Evolutionary conservation across 1,284 basidiomycete species (phyloP).

Genomic region (Abortiporus biennis): DNA sequence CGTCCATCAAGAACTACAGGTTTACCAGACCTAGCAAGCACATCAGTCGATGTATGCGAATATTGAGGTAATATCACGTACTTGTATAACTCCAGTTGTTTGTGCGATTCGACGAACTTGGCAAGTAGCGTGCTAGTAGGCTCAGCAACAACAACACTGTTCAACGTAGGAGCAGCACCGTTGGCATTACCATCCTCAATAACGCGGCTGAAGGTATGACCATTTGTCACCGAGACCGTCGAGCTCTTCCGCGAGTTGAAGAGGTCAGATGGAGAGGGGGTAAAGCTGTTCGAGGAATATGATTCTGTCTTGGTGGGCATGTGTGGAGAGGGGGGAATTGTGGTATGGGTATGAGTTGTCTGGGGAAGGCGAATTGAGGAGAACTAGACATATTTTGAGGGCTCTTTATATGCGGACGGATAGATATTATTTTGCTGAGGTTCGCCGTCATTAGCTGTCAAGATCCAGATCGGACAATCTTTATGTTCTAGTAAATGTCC

Average conservation of each 20-base stretch:
- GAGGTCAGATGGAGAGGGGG: background rate
- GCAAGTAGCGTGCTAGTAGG: conserved; percentile 14
- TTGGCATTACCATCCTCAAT: background rate
- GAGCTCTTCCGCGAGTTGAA: too few relatives aligned
- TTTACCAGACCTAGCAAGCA: conserved; percentile 45
- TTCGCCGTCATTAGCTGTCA: too few relatives aligned
- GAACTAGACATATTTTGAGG: background rate
- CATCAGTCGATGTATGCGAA: background rate
- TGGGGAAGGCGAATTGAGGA: background rate
- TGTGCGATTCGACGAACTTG: conserved; percentile 23
- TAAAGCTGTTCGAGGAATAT: conserved; percentile 1
- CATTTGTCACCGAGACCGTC: conserved; percentile 5
- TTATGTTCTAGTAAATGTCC: too few relatives aligned
- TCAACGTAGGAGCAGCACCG: background rate
- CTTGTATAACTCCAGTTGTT: conserved; percentile 22
- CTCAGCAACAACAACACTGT: conserved; percentile 2
- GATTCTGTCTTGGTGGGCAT: conserved; percentile 10
- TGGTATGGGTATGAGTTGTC: background rate
- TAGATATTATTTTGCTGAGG: background rate
- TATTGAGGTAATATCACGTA: conserved; percentile 10
- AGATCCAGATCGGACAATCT: too few relatives aligned
- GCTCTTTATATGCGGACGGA: background rate
- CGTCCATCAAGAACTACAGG: conserved; percentile 64
- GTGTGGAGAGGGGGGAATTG: background rate
- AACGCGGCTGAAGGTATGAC: background rate